phyloP scores from a whole-genome alignment of 164 flowering plant genomes.

The Malania oleifera region DNA sequence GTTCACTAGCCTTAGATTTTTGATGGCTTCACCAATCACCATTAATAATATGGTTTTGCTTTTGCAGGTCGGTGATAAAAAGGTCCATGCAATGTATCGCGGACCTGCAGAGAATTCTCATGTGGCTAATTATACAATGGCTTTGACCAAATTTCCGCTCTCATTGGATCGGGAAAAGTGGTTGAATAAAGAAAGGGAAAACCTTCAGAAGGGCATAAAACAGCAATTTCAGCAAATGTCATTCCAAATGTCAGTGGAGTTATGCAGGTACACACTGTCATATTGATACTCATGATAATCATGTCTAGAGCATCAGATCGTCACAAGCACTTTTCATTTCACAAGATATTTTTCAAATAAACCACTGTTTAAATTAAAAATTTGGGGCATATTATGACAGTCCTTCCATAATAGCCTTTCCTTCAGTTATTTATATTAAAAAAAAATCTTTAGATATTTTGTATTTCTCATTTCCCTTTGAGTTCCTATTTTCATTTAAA shows the following conservation, averaged over 20 bases:
- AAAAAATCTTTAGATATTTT: too few relatives aligned
- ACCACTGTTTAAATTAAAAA: too few relatives aligned
- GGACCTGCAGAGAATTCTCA: slow-evolving; percentile 83
- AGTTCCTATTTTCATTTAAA: too few relatives aligned
- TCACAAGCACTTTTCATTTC: too few relatives aligned
- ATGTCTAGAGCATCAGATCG: not conserved
- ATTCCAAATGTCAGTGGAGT: slow-evolving; percentile 47
- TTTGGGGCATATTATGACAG: too few relatives aligned
- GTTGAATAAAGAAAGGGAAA: slow-evolving; percentile 57
- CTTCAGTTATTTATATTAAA: too few relatives aligned
- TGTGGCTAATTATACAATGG: slow-evolving; percentile 57
- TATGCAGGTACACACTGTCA: slow-evolving; percentile 33
- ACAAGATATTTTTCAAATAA: too few relatives aligned
- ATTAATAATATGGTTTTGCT: too few relatives aligned
- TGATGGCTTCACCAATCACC: too few relatives aligned
- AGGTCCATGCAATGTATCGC: slow-evolving; percentile 26
- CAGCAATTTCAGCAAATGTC: slow-evolving; percentile 76
- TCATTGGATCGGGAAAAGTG: slow-evolving; percentile 46
- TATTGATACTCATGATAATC: not conserved
- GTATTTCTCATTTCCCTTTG: too few relatives aligned
- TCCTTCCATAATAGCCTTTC: too few relatives aligned
- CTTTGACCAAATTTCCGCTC: slow-evolving; percentile 44
- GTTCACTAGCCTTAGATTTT: too few relatives aligned
- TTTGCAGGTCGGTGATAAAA: slow-evolving; percentile 48
- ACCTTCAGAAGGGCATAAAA: slow-evolving; percentile 67